A percentile compares a stretch with the other conserved stretches of the same genome.
phyloP scores from a whole-genome alignment of 371 early-diverging fungal genomes.

The Dichotomocladium elegans region DNA sequence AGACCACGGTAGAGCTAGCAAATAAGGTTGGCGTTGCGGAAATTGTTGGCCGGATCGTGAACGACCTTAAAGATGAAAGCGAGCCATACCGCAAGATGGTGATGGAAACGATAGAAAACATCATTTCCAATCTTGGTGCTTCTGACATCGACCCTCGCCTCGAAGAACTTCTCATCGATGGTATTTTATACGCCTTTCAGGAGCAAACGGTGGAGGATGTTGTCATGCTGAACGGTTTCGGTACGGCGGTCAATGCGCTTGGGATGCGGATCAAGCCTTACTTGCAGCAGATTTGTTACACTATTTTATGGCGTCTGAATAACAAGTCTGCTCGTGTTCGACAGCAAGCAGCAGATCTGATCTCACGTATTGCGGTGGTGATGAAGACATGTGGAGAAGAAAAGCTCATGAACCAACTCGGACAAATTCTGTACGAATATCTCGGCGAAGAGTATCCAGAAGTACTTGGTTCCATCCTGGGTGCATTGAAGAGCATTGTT shows the following conservation, averaged over 20 bases:
- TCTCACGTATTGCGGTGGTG: constrained; percentile 90
- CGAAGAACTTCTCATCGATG: constrained; percentile 92
- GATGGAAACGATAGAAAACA: constrained; percentile 91
- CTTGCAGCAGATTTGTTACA: constrained; percentile 88
- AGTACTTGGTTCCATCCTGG: constrained; percentile 92
- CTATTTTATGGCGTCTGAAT: constrained; percentile 94
- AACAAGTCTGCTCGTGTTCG: constrained; percentile 95
- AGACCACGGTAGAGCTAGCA: constrained; percentile 93
- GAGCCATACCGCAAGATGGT: constrained; percentile 96
- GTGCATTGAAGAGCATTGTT: constrained; percentile 89
- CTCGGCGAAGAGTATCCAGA: constrained; percentile 98
- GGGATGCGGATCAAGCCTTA: constrained; percentile 90
- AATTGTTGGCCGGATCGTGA: constrained; percentile 81
- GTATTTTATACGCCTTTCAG: constrained; percentile 95
- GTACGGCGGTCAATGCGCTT: constrained; percentile 88
- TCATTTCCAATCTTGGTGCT: constrained; percentile 77
- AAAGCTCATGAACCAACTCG: constrained; percentile 88
- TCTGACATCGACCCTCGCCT: constrained; percentile 89
- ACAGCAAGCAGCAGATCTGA: constrained; percentile 96
- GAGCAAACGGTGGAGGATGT: constrained; percentile 91
- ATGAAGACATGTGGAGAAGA: constrained; percentile 95
- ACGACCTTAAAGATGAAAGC: constrained; percentile 92
- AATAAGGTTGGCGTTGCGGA: constrained; percentile 91
- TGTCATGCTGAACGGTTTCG: constrained; percentile 93
- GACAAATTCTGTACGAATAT: constrained; percentile 92